Base-by-base conservation (phyloP, 768 basidiomycete genomes). In the Suillus decipiens region DNA sequence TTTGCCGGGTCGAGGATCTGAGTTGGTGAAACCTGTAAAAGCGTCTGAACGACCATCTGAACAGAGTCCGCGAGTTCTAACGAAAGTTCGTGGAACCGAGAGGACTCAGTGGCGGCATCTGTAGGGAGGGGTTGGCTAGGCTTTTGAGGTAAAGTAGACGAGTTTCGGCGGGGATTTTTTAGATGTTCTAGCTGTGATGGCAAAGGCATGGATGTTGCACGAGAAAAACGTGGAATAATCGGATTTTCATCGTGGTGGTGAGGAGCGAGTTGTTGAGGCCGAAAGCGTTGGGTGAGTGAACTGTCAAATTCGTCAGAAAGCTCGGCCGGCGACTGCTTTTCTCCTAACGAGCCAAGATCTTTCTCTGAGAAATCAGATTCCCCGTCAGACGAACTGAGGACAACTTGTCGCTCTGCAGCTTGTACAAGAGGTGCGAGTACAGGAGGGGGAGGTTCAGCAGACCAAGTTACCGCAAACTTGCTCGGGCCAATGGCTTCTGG, bases 1-100 rank as follows among this genome's bases (percentile, higher is more conserved):
- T 92, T 96, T 2, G 90, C 89, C n/a, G 92, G 87, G 72, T 97
- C 95, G 53, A 97, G 83, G 22, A 97, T 79, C 75, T 98, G 96
- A 0, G 90, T 86, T 4, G 95, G 95, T 0, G 92, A 92, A 66
- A 97, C 82, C 70, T 96, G 94, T 3, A 97, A 83, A 68, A 98
- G 84, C 1, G 93, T 96, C 73, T 97, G 94, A 43, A 96, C 89
- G 63, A 93, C 86, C 79, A 90, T 86, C 78, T 97, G 95, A 14
- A 95, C 86, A 12, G 90, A 89, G 75, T 97, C 96, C 14, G 96
- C 94, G 15, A 97, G 82, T 75, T 98, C 95, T 34, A 90, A 77
- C 0, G 94, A 93, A 61, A 96, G 79, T 63, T 91, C 89, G 50
- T 84, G 83, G 66, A 89, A 79, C 62, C 79, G 82, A 11, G 73